phyloP scores from a whole-genome alignment of 352 stramenopile species.

The Pythium sp. region DNA sequence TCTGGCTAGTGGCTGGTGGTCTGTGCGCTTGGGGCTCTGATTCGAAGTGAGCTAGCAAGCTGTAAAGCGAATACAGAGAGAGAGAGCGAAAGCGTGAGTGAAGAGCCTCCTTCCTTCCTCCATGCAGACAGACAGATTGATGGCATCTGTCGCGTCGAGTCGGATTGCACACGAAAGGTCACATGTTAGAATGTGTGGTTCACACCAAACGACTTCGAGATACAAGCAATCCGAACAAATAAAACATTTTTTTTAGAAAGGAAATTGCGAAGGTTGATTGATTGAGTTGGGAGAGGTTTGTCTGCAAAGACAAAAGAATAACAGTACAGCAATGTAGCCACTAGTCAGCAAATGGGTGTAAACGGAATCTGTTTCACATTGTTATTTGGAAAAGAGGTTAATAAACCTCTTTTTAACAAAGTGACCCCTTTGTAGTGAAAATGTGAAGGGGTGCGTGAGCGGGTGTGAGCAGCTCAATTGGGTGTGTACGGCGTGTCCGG shows the following conservation, averaged over 20 bases:
- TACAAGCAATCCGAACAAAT: background rate
- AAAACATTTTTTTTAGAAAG: background rate
- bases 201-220: background rate
- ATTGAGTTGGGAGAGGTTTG: too few species aligned
- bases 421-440: too few species aligned
- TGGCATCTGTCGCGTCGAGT: background rate
- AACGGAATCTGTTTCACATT: too few species aligned
- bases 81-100: background rate
- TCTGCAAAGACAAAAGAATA: too few species aligned
- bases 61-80: background rate
- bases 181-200: background rate
- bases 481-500: too few species aligned
- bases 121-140: background rate
- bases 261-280: too few species aligned
- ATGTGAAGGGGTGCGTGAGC: too few species aligned
- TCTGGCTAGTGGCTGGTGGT: background rate
- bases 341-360: too few species aligned
- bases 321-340: too few species aligned
- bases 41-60: background rate
- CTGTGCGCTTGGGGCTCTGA: background rate
- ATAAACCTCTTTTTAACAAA: too few species aligned
- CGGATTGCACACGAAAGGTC: background rate
- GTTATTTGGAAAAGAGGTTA: too few species aligned
- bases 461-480: too few species aligned
- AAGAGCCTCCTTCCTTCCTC: background rate